Evolutionary conservation across 2,329 filamentous ascomycete species (phyloP).

Genomic region (Epichloe uncinata): DNA sequence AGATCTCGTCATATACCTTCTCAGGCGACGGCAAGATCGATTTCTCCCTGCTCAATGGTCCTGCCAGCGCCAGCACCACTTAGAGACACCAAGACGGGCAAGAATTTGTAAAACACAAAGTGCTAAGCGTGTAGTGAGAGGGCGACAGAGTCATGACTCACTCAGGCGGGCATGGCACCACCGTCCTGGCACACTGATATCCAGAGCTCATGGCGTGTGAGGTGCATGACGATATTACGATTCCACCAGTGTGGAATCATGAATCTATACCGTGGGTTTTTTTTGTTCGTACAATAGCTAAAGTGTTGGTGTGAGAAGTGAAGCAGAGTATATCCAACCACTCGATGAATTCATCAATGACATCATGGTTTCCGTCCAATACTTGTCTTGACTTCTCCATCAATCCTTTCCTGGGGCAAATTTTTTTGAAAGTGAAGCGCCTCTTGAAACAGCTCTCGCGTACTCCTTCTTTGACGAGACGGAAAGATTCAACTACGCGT

Average conservation of each 20-base stretch:
- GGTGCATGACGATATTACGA: background rate
- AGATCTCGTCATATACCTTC: constrained; percentile 42
- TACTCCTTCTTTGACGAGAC: too few relatives aligned
- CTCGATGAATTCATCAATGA: too few relatives aligned
- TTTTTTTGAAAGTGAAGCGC: too few relatives aligned
- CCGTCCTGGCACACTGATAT: too few relatives aligned
- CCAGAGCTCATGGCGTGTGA: background rate
- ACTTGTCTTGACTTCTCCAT: too few relatives aligned
- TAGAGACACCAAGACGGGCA: constrained; percentile 35
- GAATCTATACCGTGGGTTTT: background rate
- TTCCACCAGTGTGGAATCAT: background rate
- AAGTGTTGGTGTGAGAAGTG: too few relatives aligned
- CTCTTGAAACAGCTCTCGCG: too few relatives aligned
- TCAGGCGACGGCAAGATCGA: constrained; percentile 35
- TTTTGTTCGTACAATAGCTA: background rate
- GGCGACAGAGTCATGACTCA: background rate
- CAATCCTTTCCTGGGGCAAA: too few relatives aligned
- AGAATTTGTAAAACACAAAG: constrained; percentile 25
- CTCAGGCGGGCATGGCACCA: background rate
- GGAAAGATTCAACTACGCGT: too few relatives aligned
- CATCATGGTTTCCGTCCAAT: too few relatives aligned
- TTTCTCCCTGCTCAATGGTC: constrained; percentile 34
- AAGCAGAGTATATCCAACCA: too few relatives aligned
- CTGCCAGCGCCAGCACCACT: constrained; percentile 36
- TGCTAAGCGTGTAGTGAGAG: constrained; percentile 10